phyloP scores from a whole-genome alignment of 2,329 filamentous ascomycete species.

The Ascosphaera acerosa region DNA sequence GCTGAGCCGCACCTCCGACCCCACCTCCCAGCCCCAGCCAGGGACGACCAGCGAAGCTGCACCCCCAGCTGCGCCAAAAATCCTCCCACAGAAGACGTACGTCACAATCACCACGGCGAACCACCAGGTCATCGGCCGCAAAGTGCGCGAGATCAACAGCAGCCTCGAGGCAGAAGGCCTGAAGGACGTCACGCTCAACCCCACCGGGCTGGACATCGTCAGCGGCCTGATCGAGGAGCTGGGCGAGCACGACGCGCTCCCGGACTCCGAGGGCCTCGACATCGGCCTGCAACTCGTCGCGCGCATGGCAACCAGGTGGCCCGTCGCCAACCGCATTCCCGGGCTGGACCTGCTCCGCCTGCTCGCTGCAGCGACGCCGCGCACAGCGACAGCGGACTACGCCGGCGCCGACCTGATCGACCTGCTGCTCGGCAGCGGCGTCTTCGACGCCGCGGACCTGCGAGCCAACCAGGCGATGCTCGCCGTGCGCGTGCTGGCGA shows the following conservation, averaged over 20 bases:
- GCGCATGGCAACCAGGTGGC: slow-evolving; percentile 55
- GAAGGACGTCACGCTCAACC: slow-evolving; percentile 50
- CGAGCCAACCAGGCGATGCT: slow-evolving; percentile 73
- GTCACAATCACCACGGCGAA: slow-evolving; percentile 54
- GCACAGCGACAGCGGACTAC: slow-evolving; percentile 35
- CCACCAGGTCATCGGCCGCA: slow-evolving; percentile 43
- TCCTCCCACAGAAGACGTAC: slow-evolving; percentile 56
- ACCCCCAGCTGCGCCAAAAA: slow-evolving; percentile 25
- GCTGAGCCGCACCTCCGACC: slow-evolving; percentile 39
- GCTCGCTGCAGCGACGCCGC: slow-evolving; percentile 39
- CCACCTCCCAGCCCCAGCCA: slow-evolving; percentile 44
- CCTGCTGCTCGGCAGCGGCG: slow-evolving; percentile 30
- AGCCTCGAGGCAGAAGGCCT: slow-evolving; percentile 41
- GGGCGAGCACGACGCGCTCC: slow-evolving; percentile 19
- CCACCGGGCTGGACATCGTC: slow-evolving; percentile 40
- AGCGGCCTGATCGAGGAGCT: slow-evolving; percentile 36
- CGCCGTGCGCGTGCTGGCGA: slow-evolving; percentile 53
- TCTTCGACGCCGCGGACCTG: slow-evolving; percentile 32
- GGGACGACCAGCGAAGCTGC: slow-evolving; percentile 7
- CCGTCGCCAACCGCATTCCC: slow-evolving; percentile 53
- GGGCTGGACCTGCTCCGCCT: slow-evolving; percentile 74
- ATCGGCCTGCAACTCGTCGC: slow-evolving; percentile 37
- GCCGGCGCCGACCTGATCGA: slow-evolving; percentile 31
- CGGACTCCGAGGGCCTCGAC: slow-evolving; percentile 24
- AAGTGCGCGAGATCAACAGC: slow-evolving; percentile 45